Conservation (phyloP, 1,284 basidiomycete species). For the Mycosarcoma mackinlayi region DNA sequence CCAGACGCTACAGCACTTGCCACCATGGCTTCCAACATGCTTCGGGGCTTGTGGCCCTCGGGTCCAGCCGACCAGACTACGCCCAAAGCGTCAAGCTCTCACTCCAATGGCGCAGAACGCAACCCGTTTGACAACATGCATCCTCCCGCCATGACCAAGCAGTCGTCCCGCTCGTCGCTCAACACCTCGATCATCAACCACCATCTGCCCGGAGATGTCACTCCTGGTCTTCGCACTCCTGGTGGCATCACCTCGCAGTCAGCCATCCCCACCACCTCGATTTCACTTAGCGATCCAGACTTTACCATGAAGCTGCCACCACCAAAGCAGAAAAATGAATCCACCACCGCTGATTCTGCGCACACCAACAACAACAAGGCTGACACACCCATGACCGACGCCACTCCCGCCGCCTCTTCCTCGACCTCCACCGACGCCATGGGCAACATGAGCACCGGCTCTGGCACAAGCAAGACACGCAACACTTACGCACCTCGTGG, state of each 20-base stretch:
- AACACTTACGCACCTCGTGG: slow-evolving; percentile 72
- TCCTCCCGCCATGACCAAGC: slow-evolving; percentile 37
- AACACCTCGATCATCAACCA: slow-evolving; percentile 35
- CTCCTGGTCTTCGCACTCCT: slow-evolving; percentile 60
- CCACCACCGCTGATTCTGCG: slow-evolving; percentile 7
- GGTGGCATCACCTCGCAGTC: slow-evolving; percentile 59
- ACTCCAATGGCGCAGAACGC: slow-evolving; percentile 51
- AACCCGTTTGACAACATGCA: slow-evolving; percentile 62
- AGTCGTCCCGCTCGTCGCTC: slow-evolving; percentile 42
- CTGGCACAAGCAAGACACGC: slow-evolving; percentile 43
- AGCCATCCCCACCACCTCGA: slow-evolving; percentile 58
- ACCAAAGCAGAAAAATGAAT: slow-evolving; percentile 45
- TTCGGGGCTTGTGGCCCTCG: slow-evolving; percentile 62
- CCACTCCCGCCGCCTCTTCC: slow-evolving; percentile 1
- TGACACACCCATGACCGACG: slow-evolving; percentile 8
- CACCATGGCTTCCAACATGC: slow-evolving; percentile 57
- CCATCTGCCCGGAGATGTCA: slow-evolving; percentile 36
- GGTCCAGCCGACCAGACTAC: slow-evolving; percentile 60
- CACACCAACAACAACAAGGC: background rate
- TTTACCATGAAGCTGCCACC: slow-evolving; percentile 67
- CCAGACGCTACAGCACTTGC: background rate
- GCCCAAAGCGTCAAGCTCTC: slow-evolving; percentile 54
- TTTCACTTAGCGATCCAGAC: slow-evolving; percentile 59
- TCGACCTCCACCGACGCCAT: slow-evolving; percentile 16
- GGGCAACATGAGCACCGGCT: slow-evolving; percentile 3